Percentiles rank a stretch among this genome's conserved stretches.
Evolutionary conservation across 2,329 filamentous ascomycete species (phyloP).

Genomic region (Diaporthe citrichinensis): DNA sequence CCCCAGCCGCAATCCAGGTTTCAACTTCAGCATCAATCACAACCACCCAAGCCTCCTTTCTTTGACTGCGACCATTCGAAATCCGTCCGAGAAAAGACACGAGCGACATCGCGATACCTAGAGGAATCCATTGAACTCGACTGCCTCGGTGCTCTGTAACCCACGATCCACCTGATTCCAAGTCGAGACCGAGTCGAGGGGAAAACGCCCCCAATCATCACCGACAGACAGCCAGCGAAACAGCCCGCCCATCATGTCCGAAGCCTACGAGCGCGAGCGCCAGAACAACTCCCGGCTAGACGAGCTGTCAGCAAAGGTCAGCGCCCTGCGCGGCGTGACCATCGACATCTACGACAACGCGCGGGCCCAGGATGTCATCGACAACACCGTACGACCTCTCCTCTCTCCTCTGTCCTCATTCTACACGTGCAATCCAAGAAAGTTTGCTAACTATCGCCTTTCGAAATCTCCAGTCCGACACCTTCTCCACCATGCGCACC

Average conservation of each 20-base stretch:
- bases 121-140: neutral
- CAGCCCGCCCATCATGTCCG: conserved; percentile 69
- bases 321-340: conserved; percentile 91
- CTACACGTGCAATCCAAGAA: neutral
- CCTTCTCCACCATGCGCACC: conserved; percentile 88
- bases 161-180: neutral
- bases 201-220: neutral
- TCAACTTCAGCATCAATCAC: conserved; percentile 21
- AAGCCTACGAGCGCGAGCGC: conserved; percentile 83
- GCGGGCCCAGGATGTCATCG: conserved; percentile 87
- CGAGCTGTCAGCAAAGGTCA: conserved; percentile 91
- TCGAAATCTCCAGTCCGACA: conserved; percentile 75
- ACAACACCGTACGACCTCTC: conserved; percentile 77
- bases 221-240: neutral
- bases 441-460: neutral
- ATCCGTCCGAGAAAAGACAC: neutral
- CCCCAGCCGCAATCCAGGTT: conserved; percentile 28
- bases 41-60: conserved; percentile 10
- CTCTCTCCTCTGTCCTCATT: neutral
- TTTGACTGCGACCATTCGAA: neutral
- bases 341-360: conserved; percentile 99
- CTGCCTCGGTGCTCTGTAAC: neutral
- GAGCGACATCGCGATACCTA: neutral
- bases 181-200: conserved; percentile 2
- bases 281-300: conserved; percentile 97